A percentile compares a stretch with the other conserved stretches of the same genome.
Conservation (phyloP, 1,284 basidiomycete genomes). For the Melampsora larici-populina region DNA sequence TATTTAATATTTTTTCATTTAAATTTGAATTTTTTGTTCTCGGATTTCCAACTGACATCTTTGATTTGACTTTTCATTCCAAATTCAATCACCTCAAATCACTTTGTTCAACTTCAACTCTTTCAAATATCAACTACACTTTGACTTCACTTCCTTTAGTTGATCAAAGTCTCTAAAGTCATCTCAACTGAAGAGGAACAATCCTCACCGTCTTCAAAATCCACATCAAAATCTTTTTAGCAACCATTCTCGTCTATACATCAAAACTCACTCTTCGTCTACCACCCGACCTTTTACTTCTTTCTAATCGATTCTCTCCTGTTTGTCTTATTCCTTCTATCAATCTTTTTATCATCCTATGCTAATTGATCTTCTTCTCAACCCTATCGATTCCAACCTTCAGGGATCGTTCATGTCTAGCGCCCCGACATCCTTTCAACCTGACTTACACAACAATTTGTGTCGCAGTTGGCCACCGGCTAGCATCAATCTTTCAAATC, state of each 20-base stretch:
- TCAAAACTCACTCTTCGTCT: background rate
- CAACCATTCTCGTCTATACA: background rate
- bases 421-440: conserved; percentile 4
- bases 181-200: no score
- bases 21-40: no score
- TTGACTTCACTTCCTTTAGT: no score
- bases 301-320: background rate
- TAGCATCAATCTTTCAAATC: background rate
- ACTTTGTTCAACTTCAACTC: no score
- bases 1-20: no score
- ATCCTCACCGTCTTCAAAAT: no score
- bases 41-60: no score
- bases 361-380: background rate
- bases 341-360: background rate
- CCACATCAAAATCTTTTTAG: no score
- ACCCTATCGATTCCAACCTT: background rate
- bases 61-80: no score
- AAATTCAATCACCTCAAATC: no score
- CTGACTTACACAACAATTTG: conserved; percentile 4
- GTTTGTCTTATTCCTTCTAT: background rate
- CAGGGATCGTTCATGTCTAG: conserved; percentile 3
- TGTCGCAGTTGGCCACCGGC: conserved; percentile 5
- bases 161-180: no score
- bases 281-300: background rate
- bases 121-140: no score